Percentiles rank a stretch among this genome's conserved stretches.
Conservation (phyloP, 176 grass and related monocot genomes). For the Secale cereale region DNA sequence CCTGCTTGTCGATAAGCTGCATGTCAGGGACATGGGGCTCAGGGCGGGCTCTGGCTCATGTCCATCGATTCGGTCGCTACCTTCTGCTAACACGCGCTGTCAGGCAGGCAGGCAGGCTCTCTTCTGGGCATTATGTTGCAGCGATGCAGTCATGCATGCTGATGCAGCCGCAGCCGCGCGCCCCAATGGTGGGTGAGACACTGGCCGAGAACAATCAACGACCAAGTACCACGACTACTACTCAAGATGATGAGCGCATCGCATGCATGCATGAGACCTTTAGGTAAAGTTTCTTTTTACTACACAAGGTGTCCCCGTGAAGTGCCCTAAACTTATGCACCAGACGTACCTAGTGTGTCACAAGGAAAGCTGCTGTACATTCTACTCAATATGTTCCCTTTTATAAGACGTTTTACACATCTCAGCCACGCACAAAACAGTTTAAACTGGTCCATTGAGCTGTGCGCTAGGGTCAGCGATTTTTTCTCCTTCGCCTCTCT, state of each 20-base stretch:
- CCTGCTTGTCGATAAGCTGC: slow-evolving; percentile 1
- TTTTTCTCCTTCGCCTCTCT: too few relatives aligned
- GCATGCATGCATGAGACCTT: not conserved
- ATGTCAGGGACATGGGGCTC: not conserved
- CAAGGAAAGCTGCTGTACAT: too few relatives aligned
- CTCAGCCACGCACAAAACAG: too few relatives aligned
- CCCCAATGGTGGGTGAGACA: not conserved
- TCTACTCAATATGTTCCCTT: too few relatives aligned
- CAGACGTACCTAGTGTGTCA: too few relatives aligned
- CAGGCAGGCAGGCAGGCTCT: not conserved
- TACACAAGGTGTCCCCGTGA: too few relatives aligned
- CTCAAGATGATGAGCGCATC: not conserved
- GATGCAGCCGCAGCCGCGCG: not conserved
- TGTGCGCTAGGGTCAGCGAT: too few relatives aligned
- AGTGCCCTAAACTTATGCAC: too few relatives aligned
- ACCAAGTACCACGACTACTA: not conserved
- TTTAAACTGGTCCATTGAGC: too few relatives aligned
- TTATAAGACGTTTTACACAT: too few relatives aligned
- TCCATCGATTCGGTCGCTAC: not conserved
- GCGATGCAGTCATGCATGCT: not conserved
- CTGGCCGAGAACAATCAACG: not conserved
- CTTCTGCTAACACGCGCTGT: not conserved
- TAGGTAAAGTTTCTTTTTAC: too few relatives aligned
- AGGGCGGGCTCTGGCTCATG: not conserved
- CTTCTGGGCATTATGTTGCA: slow-evolving; percentile 7